Evolutionary conservation across 306 rosid genomes (phyloP), one percentile per base, ranked within the genome.

Genomic region (Dryas drummondii): DNA sequence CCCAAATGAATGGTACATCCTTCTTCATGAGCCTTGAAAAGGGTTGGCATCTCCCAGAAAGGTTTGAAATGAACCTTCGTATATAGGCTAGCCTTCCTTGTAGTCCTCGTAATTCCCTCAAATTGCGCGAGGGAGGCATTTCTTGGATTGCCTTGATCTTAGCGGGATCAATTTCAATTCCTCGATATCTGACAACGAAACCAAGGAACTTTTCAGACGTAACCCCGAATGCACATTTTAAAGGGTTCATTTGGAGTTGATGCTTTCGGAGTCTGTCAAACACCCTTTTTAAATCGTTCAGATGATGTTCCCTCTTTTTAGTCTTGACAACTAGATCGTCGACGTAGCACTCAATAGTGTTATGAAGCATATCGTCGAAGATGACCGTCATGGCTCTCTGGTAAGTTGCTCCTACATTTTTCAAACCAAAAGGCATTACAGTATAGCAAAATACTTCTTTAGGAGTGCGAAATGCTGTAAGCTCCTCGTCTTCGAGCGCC

Each of bases 131-230:
- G 0, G 22, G 22, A 22, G 22, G 22, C 22, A 22, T 22, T 22
- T 70, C 62, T 2, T 5, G 22, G 4, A 70, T 70, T 50, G 63
- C 74, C 4, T 70, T 70, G 9, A 70, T 53, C n/a, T 53, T 52
- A 0, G 46, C 2, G 10, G 63, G 63, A 0, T 70, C 62, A 32
- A 70, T 22, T 50, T 70, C 26, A 6, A 70, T 48, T 47, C 72
- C 72, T 10, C 57, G 27, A 19, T 19, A 4, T 22, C 53, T 26
- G 1, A 58, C 44, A 26, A n/a, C n/a, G n/a, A n/a, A n/a, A 26
- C 44, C 64, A 3, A 58, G 64, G 6, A 58, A 26, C 6, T 58
- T 58, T 1, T 42, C 42, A 1, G 44, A 58, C 9, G 42, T 58
- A 1, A 67, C 72, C 2, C 57, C 17, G 14, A 67, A 46, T 67